Conservation (phyloP, 2,329 filamentous ascomycete species). For the Diaporthe amygdali region DNA sequence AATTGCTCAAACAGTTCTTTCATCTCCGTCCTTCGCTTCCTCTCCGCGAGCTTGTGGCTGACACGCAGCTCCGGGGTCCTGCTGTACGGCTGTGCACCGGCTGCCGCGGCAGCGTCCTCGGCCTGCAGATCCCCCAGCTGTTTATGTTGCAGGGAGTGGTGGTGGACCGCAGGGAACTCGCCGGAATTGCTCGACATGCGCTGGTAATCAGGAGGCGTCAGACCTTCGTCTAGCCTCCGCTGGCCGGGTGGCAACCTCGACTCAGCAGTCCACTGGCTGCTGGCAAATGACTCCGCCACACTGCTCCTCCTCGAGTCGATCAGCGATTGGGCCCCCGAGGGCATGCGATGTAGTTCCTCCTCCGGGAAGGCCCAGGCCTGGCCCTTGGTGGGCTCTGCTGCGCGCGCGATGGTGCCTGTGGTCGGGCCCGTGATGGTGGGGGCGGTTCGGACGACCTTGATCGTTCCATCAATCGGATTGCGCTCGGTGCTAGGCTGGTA, state of each 20-base stretch:
- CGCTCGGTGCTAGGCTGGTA: conserved; percentile 66
- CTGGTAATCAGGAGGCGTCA: conserved; percentile 51
- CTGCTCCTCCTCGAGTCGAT: conserved; percentile 76
- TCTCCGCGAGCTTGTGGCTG: conserved; percentile 84
- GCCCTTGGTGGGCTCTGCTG: conserved; percentile 80
- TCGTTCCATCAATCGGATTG: conserved; percentile 53
- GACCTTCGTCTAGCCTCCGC: conserved; percentile 69
- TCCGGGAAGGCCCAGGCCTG: conserved; percentile 86
- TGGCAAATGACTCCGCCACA: conserved; percentile 77
- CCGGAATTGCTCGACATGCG: conserved; percentile 54
- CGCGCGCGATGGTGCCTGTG: conserved; percentile 68
- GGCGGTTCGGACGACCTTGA: conserved; percentile 66
- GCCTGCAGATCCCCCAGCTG: conserved; percentile 70
- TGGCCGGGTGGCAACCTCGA: conserved; percentile 75
- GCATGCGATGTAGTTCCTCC: conserved; percentile 63
- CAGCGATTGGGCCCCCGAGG: conserved; percentile 54
- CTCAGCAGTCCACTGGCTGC: conserved; percentile 79
- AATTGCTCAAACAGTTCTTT: conserved; percentile 85
- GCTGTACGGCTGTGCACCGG: conserved; percentile 76
- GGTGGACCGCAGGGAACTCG: conserved; percentile 68
- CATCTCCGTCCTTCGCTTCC: conserved; percentile 86
- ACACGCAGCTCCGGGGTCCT: conserved; percentile 81
- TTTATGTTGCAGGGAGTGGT: conserved; percentile 78
- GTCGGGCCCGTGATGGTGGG: conserved; percentile 78
- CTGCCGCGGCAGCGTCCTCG: conserved; percentile 58